A percentile compares a stretch with the other conserved stretches of the same genome.
Conservation (phyloP, 768 basidiomycete species). For the Sistotremastrum niveocremeum region DNA sequence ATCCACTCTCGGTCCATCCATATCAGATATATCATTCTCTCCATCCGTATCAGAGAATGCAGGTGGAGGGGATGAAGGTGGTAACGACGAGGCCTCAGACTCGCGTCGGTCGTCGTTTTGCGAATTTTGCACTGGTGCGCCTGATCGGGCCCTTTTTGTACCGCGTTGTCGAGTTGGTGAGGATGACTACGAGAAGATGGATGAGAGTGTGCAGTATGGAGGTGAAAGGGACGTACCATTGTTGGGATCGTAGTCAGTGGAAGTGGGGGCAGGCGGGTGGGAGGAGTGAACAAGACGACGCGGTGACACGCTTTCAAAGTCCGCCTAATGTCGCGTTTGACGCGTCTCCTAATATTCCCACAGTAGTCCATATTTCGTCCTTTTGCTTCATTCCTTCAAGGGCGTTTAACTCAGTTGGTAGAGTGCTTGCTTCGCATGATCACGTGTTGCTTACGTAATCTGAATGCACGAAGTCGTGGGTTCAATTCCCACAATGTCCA, state of each 20-base stretch:
- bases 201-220: background rate
- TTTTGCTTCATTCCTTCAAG: background rate
- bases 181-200: conserved; percentile 2
- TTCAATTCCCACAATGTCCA: conserved; percentile 4
- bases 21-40: conserved; percentile 47
- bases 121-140: conserved; percentile 39
- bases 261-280: conserved; percentile 6
- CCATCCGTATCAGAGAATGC: conserved; percentile 83
- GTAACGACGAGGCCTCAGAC: conserved; percentile 60
- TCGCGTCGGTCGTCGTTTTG: conserved; percentile 27
- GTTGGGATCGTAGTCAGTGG: conserved; percentile 5
- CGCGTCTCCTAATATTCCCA: too few relatives aligned
- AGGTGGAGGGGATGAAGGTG: conserved; percentile 72
- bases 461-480: background rate
- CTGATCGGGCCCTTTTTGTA: conserved; percentile 41
- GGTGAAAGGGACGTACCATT: conserved; percentile 23
- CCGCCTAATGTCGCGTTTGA: too few relatives aligned
- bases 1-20: conserved; percentile 34
- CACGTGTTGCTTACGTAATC: too few relatives aligned
- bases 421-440: background rate
- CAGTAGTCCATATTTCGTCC: too few relatives aligned
- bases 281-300: conserved; percentile 15
- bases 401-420: background rate
- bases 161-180: conserved; percentile 30
- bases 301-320: conserved; percentile 26